Evolutionary conservation across 2,329 filamentous ascomycete species (phyloP).

Genomic region (Coniella lustricola): DNA sequence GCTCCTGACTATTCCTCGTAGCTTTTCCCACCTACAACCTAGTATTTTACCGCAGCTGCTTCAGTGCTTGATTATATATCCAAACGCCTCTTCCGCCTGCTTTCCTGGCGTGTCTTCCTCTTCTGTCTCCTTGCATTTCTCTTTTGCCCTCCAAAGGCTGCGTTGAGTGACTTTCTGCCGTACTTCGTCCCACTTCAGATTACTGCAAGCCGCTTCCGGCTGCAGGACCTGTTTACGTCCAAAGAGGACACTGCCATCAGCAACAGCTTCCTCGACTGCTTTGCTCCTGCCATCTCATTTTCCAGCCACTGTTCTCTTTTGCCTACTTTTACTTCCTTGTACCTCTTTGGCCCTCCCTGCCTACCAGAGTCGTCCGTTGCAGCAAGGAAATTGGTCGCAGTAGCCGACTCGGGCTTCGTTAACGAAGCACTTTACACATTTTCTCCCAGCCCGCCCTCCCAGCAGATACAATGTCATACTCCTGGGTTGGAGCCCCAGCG

Average conservation of each 20-base stretch:
- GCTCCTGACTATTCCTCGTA: constrained; percentile 6
- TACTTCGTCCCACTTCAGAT: constrained; percentile 5
- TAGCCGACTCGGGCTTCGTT: background rate
- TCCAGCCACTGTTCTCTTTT: background rate
- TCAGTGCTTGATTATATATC: constrained; percentile 8
- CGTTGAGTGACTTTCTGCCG: constrained; percentile 2
- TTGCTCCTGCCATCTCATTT: too few relatives aligned
- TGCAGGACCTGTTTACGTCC: background rate
- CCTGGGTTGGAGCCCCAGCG: constrained; percentile 50
- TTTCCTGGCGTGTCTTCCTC: background rate
- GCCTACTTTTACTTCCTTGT: background rate
- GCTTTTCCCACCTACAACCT: constrained; percentile 3
- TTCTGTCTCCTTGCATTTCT: background rate
- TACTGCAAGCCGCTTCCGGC: constrained; percentile 2
- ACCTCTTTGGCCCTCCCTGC: background rate
- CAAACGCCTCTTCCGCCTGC: constrained; percentile 5
- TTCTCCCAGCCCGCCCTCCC: background rate
- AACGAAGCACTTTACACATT: background rate
- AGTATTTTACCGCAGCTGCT: constrained; percentile 6
- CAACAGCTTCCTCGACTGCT: background rate
- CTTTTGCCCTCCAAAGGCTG: background rate
- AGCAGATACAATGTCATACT: constrained; percentile 47
- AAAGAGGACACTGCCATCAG: background rate
- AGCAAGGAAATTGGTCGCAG: background rate
- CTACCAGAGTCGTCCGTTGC: background rate